Evolutionary conservation across 805 yeast genomes (phyloP), one percentile per base, ranked within the genome.

Genomic region (Yamadazyma kitorensis): DNA sequence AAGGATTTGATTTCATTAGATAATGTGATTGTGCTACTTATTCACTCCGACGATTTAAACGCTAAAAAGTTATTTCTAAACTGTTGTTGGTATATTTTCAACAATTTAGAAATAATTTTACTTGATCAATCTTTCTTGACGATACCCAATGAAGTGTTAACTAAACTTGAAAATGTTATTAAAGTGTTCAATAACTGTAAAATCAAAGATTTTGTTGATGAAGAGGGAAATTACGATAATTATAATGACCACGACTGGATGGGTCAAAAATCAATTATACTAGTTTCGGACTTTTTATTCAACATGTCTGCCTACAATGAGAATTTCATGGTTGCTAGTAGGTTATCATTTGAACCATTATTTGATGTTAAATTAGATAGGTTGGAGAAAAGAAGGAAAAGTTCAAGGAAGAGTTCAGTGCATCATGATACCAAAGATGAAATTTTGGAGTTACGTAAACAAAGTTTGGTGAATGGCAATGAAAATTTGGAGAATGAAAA

Each of bases 71-170:
- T 88, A 23, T 66, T 77, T 40, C 66, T 69, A 31, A 72, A 76
- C 34, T 76, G 95, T 50, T 60, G 80, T 17, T 80, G 86, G 80
- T 83, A 74, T 45, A 64, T 86, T 9, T 78, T 74, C 44, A 69
- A 74, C 43, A 86, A 86, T 51, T 58, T 84, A 36, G 87, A 80
- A 19, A 50, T 76, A 3, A 48, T 85, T 11, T 59, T 87, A 21
- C 72, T 77, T 34, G 80, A 78, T 35, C 39, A 52, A 2, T 27
- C 51, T 6, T 47, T 63, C 31, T 38, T 45, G 17, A 61, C 54
- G 11, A 41, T 65, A 12, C 58, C 61, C 5, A 38, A 39, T 12
- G 59, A 56, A 1, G 17, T 60, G 5, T 25, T 62, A 17, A 24
- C 31, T 5, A 48, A 45, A 31, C 33, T 66, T 11, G 72, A 67